Evolutionary conservation across 108 stramenopile species (phyloP).

Genomic region (Chaetoceros muelleri): DNA sequence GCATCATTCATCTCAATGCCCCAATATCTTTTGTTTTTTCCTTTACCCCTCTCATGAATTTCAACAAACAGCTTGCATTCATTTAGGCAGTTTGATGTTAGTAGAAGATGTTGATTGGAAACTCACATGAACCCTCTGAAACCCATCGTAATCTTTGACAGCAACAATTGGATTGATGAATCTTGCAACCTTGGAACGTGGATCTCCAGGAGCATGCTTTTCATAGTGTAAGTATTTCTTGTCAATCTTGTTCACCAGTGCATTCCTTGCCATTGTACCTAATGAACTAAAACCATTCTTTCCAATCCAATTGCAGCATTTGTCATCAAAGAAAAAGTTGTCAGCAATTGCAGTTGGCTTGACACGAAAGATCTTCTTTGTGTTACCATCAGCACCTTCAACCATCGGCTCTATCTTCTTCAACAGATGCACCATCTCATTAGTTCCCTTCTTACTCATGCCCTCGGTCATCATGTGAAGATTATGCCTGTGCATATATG

Average conservation of each 20-base stretch:
- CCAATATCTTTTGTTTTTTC: constrained; percentile 1
- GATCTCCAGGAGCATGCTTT: background rate
- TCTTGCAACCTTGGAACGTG: constrained; percentile 8
- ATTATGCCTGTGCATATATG: constrained; percentile 9
- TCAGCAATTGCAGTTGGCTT: constrained; percentile 5
- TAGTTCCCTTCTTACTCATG: constrained; percentile 1
- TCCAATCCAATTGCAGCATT: constrained; percentile 1
- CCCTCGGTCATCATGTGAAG: background rate
- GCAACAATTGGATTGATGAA: constrained; percentile 14
- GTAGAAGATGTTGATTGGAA: constrained; percentile 8
- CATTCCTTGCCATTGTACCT: constrained; percentile 1
- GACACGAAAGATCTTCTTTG: constrained; percentile 3
- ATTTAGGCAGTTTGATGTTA: constrained; percentile 5
- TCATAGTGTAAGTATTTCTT: background rate
- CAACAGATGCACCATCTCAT: constrained; percentile 4
- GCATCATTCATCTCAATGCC: constrained; percentile 11
- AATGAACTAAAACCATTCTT: constrained; percentile 6
- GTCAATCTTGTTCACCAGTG: constrained; percentile 4
- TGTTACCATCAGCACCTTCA: background rate
- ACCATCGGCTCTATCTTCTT: background rate
- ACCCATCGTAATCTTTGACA: constrained; percentile 7
- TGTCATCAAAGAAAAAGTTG: constrained; percentile 11
- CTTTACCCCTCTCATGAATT: background rate
- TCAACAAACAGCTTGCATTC: background rate
- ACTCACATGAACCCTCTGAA: constrained; percentile 1